phyloP scores from a whole-genome alignment of 2,329 filamentous ascomycete genomes.

The Neofusicoccum kwambonambiense region DNA sequence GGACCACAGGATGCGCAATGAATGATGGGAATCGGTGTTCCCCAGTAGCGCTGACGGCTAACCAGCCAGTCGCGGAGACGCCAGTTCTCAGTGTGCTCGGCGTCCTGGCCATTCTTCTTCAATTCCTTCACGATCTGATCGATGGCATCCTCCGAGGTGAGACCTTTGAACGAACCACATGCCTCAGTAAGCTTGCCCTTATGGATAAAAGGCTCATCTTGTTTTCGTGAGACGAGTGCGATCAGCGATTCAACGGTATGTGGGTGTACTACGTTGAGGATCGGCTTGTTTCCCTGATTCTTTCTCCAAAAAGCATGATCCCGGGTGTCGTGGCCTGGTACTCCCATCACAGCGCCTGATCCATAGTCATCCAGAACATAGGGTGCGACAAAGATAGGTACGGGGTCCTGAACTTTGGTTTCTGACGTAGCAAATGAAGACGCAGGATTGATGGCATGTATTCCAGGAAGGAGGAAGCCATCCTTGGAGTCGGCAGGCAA shows the following conservation, averaged over 20 bases:
- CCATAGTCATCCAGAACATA: slow-evolving; percentile 86
- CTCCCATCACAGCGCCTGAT: slow-evolving; percentile 87
- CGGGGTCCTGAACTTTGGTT: slow-evolving; percentile 52
- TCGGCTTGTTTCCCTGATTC: slow-evolving; percentile 60
- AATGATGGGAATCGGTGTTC: slow-evolving; percentile 82
- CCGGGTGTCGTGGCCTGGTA: slow-evolving; percentile 77
- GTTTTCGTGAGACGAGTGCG: slow-evolving; percentile 22
- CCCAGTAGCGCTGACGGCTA: slow-evolving; percentile 91
- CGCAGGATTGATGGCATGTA: slow-evolving; percentile 43
- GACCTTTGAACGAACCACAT: slow-evolving; percentile 64
- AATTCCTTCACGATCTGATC: slow-evolving; percentile 57
- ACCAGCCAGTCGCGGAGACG: slow-evolving; percentile 85
- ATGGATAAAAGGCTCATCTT: slow-evolving; percentile 58
- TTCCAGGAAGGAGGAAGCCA: slow-evolving; percentile 63
- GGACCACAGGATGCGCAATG: slow-evolving; percentile 76
- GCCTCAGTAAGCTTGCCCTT: slow-evolving; percentile 67
- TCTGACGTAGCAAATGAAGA: slow-evolving; percentile 52
- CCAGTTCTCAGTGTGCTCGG: slow-evolving; percentile 69
- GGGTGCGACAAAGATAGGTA: slow-evolving; percentile 78
- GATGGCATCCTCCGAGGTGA: slow-evolving; percentile 62
- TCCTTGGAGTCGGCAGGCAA: slow-evolving; percentile 57
- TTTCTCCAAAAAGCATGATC: slow-evolving; percentile 79
- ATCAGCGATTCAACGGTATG: slow-evolving; percentile 24
- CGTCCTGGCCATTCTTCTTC: slow-evolving; percentile 37
- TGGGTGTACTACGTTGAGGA: slow-evolving; percentile 42